Base-by-base conservation (phyloP, 768 basidiomycete genomes). In the Mycena latifolia region DNA sequence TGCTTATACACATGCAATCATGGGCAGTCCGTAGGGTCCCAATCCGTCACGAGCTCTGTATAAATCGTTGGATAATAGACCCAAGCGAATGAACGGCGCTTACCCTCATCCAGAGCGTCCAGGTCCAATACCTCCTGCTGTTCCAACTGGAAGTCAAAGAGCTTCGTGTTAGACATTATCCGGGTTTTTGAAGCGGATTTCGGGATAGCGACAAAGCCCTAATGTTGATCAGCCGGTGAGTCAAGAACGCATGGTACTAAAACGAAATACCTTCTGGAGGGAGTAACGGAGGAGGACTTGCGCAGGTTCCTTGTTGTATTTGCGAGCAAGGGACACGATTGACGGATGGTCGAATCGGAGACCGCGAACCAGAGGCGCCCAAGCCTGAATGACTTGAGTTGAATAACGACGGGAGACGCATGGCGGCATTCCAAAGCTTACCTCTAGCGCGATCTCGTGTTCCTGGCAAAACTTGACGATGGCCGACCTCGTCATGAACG, bases 241-340 rank as follows among this genome's bases (percentile, higher is more conserved):
- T 15, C 51, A 24, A 6, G 10, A 24, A 27, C 17, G 43, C 31
- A 52, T 28, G 39, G 24, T 10, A 12, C 20, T 15, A n/a, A 7
- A 14, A 6, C 22, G 17, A 43, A 15, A 4, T 66, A 88, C 92
- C 81, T 92, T 90, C 75, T 95, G 92, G n/a, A 95, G 77, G 14
- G 88, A 89, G 75, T 88, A 93, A n/a, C 92, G 82, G 29, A 93
- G 79, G 41, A 92, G 79, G 52, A 94, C 78, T 69, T 86, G 85
- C 71, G 88, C 82, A n/a, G 84, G 79, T 50, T 80, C 73, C 71
- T 88, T 92, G 41, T 75, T 72, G 73, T 92, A 88, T 74, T 87
- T 89, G 45, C 81, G 70, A 8, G 85, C 83, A 39, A 88, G 77
- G 33, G 72, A 72, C 27, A 75, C 74, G 67, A 93, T 79, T 12